phyloP scores from a whole-genome alignment of 768 basidiomycete species.

The Rhodosporidiobolus odoratus region DNA sequence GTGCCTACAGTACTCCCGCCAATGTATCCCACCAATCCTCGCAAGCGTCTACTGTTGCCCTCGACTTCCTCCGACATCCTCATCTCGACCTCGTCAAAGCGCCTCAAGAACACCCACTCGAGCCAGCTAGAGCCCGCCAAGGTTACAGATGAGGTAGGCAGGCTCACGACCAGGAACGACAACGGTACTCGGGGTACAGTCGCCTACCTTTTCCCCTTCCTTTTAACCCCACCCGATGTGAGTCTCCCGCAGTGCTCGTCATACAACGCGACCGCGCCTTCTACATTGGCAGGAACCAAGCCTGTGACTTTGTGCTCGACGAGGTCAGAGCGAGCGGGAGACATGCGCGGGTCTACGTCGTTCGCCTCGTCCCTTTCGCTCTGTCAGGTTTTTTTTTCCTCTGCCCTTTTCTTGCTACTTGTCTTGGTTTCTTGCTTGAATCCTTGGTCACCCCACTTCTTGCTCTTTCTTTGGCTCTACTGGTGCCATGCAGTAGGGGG shows the following conservation, averaged over 20 bases:
- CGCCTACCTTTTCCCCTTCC: neutral
- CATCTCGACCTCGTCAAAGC: neutral
- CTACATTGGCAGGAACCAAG: neutral
- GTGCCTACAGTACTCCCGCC: no score
- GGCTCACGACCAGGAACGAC: no score
- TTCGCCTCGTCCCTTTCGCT: neutral
- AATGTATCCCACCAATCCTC: neutral
- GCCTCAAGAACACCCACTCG: neutral
- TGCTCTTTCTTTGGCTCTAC: neutral
- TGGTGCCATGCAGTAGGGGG: no score
- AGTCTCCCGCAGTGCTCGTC: neutral
- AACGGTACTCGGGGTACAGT: no score
- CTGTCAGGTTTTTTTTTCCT: neutral
- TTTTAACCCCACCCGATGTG: neutral
- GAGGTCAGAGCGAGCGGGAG: neutral
- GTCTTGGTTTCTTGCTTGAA: neutral
- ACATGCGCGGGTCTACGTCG: neutral
- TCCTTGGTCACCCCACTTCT: neutral
- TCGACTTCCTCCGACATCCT: neutral
- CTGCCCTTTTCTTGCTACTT: neutral
- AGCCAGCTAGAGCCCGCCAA: no score
- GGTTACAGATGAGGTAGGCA: no score
- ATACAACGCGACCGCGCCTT: neutral
- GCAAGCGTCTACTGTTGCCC: neutral
- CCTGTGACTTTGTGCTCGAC: neutral